phyloP scores from a whole-genome alignment of 2,329 filamentous ascomycete species.

The Neurospora sp. region DNA sequence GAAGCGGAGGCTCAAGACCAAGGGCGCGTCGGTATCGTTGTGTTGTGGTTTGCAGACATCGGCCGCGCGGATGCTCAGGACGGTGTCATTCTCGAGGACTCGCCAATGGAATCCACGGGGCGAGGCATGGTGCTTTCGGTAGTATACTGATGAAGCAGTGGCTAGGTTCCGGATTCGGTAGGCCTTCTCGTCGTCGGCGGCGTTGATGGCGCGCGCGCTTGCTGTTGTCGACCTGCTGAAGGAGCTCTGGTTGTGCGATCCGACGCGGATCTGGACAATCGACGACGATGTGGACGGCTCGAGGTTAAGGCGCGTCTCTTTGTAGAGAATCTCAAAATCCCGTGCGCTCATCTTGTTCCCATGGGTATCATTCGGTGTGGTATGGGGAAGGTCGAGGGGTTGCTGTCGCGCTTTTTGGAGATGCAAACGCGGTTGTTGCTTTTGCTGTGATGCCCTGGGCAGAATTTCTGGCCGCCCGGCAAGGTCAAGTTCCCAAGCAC shows the following conservation, averaged over 20 bases:
- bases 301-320: slow-evolving; percentile 78
- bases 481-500: slow-evolving; percentile 4
- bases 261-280: slow-evolving; percentile 60
- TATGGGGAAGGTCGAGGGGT: slow-evolving; percentile 7
- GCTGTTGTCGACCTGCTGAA: slow-evolving; percentile 12
- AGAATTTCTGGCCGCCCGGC: slow-evolving; percentile 18
- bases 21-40: slow-evolving; percentile 56
- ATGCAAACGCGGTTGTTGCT: slow-evolving; percentile 9
- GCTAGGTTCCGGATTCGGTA: slow-evolving; percentile 69
- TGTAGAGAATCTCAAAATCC: slow-evolving; percentile 62
- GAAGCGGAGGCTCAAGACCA: slow-evolving; percentile 73
- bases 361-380: slow-evolving; percentile 31
- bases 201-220: slow-evolving; percentile 29
- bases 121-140: slow-evolving; percentile 63
- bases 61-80: slow-evolving; percentile 73
- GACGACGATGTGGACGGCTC: slow-evolving; percentile 62
- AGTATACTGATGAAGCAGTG: slow-evolving; percentile 72
- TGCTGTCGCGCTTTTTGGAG: slow-evolving; percentile 12
- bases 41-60: slow-evolving; percentile 63
- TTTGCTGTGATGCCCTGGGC: slow-evolving; percentile 11
- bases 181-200: slow-evolving; percentile 57
- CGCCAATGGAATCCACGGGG: slow-evolving; percentile 89
- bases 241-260: slow-evolving; percentile 32
- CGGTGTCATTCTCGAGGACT: slow-evolving; percentile 67
- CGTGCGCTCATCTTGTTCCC: slow-evolving; percentile 59